Percentiles rank a stretch among this genome's conserved stretches.
phyloP scores from a whole-genome alignment of 177 flowering plant species.

The Tripterygium wilfordii region DNA sequence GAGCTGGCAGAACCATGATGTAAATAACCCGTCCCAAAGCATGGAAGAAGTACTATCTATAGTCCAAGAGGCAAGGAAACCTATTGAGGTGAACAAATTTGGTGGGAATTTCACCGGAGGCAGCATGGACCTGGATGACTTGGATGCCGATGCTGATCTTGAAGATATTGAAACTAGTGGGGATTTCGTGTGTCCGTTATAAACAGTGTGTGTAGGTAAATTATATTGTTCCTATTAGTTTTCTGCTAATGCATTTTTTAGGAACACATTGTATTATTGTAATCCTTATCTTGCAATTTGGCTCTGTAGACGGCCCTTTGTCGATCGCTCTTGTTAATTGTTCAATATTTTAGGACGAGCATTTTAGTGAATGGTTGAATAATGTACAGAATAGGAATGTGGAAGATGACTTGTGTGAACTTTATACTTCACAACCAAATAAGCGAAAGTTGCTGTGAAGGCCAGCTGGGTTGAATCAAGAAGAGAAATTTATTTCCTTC shows the following conservation, averaged over 20 bases:
- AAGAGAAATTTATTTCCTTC: no score
- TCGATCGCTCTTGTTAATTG: no score
- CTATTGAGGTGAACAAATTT: slow-evolving; percentile 20
- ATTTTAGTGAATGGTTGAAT: no score
- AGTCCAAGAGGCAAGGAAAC: slow-evolving; percentile 52
- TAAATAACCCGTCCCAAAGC: slow-evolving; percentile 40
- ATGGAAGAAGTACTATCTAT: slow-evolving; percentile 47
- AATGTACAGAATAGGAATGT: slow-evolving; percentile 4
- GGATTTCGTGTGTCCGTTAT: slow-evolving; percentile 31
- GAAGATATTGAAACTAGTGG: slow-evolving; percentile 44
- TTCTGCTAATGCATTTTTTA: no score
- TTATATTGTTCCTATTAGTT: not conserved
- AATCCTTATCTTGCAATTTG: no score
- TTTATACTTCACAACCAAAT: slow-evolving; percentile 26
- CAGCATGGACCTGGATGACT: slow-evolving; percentile 52
- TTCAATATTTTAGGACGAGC: no score
- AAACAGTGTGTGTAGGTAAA: not conserved
- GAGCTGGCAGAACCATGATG: slow-evolving; percentile 31
- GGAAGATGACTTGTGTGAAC: no score
- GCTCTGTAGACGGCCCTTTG: no score
- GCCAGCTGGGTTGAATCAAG: slow-evolving; percentile 29
- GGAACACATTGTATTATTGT: no score
- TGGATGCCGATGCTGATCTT: slow-evolving; percentile 28
- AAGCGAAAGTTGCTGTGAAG: slow-evolving; percentile 34
- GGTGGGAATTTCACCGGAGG: slow-evolving; percentile 29